Evolutionary conservation across 169 alveolate species (phyloP).

Genomic region (Pseudocohnilembus persalinus): DNA sequence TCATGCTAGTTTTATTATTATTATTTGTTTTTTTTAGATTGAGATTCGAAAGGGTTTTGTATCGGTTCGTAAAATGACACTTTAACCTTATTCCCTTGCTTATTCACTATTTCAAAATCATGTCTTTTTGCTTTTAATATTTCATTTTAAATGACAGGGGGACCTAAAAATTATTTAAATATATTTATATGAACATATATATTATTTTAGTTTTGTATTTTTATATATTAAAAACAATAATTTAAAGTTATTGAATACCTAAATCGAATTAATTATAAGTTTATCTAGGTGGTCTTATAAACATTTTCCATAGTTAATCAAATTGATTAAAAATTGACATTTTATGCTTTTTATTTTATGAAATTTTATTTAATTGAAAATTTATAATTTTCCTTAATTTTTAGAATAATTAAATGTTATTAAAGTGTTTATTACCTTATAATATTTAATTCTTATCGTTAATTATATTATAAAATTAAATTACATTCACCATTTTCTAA

Average conservation of each 20-base stretch:
- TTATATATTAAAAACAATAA: not conserved
- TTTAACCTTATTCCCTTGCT: constrained; percentile 72
- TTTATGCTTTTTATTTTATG: not conserved
- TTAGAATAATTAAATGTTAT: too few species aligned
- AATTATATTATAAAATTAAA: too few species aligned
- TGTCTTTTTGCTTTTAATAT: constrained; percentile 65
- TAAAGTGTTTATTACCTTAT: too few species aligned
- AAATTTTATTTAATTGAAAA: too few species aligned
- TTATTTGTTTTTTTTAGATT: not conserved
- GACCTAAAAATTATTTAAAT: constrained; percentile 50
- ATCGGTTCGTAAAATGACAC: constrained; percentile 92
- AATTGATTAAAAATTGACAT: constrained; percentile 13
- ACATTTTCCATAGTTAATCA: constrained; percentile 10
- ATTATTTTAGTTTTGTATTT: not conserved
- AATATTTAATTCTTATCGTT: too few species aligned
- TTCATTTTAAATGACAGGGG: constrained; percentile 65
- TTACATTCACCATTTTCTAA: too few species aligned
- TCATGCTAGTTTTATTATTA: not conserved
- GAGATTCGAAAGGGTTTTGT: constrained; percentile 52
- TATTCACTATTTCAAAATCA: constrained; percentile 80
- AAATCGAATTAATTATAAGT: constrained; percentile 8
- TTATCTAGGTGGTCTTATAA: constrained; percentile 22
- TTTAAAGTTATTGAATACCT: not conserved
- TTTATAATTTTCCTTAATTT: too few species aligned
- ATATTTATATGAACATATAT: not conserved